Conservation (phyloP, 176 grass and related monocot species). For the Paspalum notatum region DNA sequence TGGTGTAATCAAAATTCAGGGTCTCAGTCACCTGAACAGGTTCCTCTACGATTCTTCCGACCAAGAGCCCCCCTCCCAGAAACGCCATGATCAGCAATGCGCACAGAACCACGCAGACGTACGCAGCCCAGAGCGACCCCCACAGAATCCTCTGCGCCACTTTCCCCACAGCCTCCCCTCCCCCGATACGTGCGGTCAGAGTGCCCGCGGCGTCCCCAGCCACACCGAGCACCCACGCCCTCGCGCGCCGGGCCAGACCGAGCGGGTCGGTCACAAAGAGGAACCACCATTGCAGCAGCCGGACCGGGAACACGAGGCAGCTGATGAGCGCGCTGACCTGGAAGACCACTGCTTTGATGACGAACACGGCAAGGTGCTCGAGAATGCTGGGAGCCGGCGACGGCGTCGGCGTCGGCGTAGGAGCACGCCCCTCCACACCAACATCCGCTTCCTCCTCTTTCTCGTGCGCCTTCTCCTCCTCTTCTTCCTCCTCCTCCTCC, state of each 20-base stretch:
- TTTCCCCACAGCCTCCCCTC: constrained; percentile 37
- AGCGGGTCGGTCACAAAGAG: constrained; percentile 64
- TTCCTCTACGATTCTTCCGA: constrained; percentile 60
- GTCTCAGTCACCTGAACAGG: constrained; percentile 71
- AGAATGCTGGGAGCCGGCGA: constrained; percentile 29
- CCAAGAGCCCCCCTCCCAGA: constrained; percentile 61
- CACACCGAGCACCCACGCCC: constrained; percentile 32
- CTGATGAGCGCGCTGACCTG: constrained; percentile 63
- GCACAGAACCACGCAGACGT: constrained; percentile 62
- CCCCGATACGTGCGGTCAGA: constrained; percentile 39
- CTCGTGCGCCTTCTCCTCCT: not conserved
- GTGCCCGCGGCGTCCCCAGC: constrained; percentile 41
- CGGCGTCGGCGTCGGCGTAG: not conserved
- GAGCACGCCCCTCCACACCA: not conserved
- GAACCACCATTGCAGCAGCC: constrained; percentile 65
- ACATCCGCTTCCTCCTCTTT: not conserved
- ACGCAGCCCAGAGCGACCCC: constrained; percentile 78
- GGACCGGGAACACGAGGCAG: constrained; percentile 61
- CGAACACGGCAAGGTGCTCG: constrained; percentile 51
- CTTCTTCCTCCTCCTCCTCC: not conserved
- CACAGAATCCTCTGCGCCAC: constrained; percentile 56
- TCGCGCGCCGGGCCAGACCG: constrained; percentile 42
- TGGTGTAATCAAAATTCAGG: constrained; percentile 93
- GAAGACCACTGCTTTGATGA: constrained; percentile 69
- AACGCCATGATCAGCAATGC: constrained; percentile 68